Evolutionary conservation across 305 asterid species (phyloP).

Genomic region (Rubia balearica): DNA sequence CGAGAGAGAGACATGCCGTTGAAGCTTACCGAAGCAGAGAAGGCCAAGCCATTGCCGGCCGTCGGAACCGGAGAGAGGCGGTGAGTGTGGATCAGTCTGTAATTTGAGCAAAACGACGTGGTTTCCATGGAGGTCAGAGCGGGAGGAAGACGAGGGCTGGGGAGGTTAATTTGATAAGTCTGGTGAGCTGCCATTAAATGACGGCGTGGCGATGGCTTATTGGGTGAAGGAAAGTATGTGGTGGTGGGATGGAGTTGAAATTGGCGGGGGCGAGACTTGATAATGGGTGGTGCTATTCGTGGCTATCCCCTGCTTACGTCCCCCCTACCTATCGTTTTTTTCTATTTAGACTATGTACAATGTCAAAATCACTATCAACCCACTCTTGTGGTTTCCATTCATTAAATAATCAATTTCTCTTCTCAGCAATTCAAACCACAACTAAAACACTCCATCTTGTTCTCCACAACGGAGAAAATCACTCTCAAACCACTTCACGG

Average conservation of each 20-base stretch:
- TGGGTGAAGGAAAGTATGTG: neutral
- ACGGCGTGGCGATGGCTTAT: conserved; percentile 5
- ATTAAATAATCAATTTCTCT: no score
- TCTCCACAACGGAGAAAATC: no score
- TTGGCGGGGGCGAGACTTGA: neutral
- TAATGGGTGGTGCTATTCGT: neutral
- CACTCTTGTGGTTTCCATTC: no score
- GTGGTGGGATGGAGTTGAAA: conserved; percentile 1
- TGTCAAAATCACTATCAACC: no score
- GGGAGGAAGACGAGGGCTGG: neutral
- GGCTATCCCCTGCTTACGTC: neutral
- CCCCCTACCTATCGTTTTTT: neutral
- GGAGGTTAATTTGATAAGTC: neutral
- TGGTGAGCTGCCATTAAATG: neutral
- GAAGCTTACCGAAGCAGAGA: neutral
- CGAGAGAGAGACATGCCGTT: neutral
- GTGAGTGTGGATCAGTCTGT: neutral
- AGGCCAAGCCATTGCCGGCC: neutral
- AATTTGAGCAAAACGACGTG: conserved; percentile 6
- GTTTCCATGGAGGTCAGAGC: conserved; percentile 15
- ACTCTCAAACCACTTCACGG: no score
- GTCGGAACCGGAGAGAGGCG: neutral
- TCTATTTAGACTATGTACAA: no score
- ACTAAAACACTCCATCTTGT: no score
- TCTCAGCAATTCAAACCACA: no score